Evolutionary conservation across 192 early-diverging fungal species (phyloP).

Genomic region (Physocladia obscura): DNA sequence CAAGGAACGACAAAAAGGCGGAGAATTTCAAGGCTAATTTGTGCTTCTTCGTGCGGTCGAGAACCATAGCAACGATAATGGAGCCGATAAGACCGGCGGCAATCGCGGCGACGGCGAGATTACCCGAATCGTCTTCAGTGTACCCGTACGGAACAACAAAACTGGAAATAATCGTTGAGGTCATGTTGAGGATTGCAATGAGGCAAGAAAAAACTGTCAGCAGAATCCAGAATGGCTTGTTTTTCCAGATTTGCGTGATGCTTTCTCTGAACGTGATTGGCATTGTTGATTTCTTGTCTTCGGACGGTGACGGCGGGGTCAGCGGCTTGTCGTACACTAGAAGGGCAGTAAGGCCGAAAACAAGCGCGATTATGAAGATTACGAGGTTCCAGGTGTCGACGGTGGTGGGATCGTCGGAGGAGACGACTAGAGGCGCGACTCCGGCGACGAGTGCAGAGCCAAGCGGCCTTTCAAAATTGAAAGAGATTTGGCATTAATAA

Average conservation of each 20-base stretch:
- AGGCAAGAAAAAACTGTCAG: constrained; percentile 17
- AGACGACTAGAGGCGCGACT: constrained; percentile 16
- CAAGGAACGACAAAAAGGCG: background rate
- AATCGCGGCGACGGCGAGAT: constrained; percentile 58
- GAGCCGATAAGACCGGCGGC: constrained; percentile 60
- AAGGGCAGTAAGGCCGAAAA: constrained; percentile 18
- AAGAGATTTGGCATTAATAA: background rate
- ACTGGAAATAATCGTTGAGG: constrained; percentile 30
- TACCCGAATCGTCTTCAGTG: constrained; percentile 49
- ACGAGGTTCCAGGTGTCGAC: constrained; percentile 11
- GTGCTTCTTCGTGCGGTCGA: constrained; percentile 61
- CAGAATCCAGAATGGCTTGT: constrained; percentile 22
- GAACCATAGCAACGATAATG: constrained; percentile 46
- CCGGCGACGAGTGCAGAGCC: constrained; percentile 15
- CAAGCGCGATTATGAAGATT: background rate
- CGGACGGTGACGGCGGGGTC: constrained; percentile 29
- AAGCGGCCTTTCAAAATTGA: background rate
- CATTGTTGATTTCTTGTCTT: background rate
- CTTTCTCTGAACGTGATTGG: constrained; percentile 28
- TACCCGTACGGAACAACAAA: constrained; percentile 38
- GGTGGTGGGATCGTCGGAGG: background rate
- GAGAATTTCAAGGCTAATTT: constrained; percentile 40
- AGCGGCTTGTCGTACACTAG: constrained; percentile 27
- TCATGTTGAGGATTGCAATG: constrained; percentile 26
- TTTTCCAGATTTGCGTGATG: constrained; percentile 20